These are phyloP conservation scores for Luvunga scandens DNA, from an alignment of 345 rosid species.

Conservation along the genomic window DNA sequence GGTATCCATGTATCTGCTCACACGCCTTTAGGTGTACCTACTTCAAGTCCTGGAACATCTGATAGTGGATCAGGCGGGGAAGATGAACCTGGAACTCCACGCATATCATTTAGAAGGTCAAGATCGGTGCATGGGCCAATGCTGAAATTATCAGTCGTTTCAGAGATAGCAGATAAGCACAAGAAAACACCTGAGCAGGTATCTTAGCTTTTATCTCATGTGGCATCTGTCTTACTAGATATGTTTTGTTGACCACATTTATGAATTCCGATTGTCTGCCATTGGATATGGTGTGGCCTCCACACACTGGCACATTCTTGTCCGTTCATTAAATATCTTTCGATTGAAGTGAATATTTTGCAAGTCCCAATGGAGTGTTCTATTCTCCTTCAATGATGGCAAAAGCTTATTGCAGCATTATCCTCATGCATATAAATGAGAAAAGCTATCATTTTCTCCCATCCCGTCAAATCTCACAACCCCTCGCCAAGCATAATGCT, in stretches of 20 bases:
- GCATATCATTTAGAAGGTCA: conserved; percentile 59
- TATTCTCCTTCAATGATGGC: neutral
- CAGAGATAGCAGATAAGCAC: conserved; percentile 50
- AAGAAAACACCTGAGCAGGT: conserved; percentile 66
- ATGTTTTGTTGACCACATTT: neutral
- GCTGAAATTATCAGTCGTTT: conserved; percentile 57
- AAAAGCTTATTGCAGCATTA: neutral
- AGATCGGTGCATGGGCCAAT: conserved; percentile 67
- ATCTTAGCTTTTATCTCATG: neutral
- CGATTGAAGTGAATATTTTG: neutral
- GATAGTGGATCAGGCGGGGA: conserved; percentile 64
- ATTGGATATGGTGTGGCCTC: neutral
- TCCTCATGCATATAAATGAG: neutral
- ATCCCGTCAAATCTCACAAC: neutral
- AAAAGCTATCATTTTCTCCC: neutral
- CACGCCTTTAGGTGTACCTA: conserved; percentile 65
- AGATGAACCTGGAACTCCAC: conserved; percentile 69
- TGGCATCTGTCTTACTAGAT: neutral
- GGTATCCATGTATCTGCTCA: conserved; percentile 70
- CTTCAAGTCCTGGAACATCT: conserved; percentile 46
- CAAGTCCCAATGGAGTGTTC: neutral
- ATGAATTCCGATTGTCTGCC: neutral
- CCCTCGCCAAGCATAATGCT: neutral
- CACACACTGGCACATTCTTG: neutral
- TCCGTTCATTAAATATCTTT: neutral